Evolutionary conservation across 305 asterid genomes (phyloP).

Genomic region (Solanum hybrid): DNA sequence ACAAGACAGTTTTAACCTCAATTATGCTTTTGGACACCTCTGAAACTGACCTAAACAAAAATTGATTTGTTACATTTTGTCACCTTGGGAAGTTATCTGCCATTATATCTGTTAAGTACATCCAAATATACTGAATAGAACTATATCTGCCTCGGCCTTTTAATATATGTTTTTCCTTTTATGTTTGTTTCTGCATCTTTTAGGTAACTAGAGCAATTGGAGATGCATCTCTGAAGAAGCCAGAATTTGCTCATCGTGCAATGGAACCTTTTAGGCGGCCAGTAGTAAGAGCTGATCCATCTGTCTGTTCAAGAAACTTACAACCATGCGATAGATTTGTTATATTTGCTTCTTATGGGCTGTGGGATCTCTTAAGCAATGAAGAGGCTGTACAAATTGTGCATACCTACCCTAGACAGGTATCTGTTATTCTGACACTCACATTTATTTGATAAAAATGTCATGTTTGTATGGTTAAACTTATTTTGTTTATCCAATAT

Average conservation of each 20-base stretch:
- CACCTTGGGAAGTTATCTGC: not conserved
- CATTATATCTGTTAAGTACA: too few relatives aligned
- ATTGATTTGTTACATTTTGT: too few relatives aligned
- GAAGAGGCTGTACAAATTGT: conserved; percentile 79
- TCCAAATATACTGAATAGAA: too few relatives aligned
- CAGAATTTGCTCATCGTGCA: conserved; percentile 55
- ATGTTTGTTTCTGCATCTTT: not conserved
- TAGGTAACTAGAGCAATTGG: conserved; percentile 92
- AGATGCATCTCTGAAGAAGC: conserved; percentile 73
- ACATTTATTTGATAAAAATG: not conserved
- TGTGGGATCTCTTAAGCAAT: conserved; percentile 73
- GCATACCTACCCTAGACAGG: conserved; percentile 52
- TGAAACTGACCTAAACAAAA: too few relatives aligned
- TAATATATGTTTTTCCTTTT: not conserved
- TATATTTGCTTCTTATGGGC: conserved; percentile 84
- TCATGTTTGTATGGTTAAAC: not conserved
- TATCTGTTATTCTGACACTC: conserved; percentile 8
- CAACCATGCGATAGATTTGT: conserved; percentile 51
- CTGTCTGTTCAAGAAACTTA: conserved; percentile 34
- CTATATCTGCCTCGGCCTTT: not conserved
- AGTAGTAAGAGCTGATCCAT: conserved; percentile 66
- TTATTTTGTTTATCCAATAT: not conserved
- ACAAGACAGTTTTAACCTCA: not conserved
- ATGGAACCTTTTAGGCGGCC: conserved; percentile 51
- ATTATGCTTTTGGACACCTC: not conserved